Conservation (phyloP, 176 grass and related monocot species). For the Carex pumila region DNA sequence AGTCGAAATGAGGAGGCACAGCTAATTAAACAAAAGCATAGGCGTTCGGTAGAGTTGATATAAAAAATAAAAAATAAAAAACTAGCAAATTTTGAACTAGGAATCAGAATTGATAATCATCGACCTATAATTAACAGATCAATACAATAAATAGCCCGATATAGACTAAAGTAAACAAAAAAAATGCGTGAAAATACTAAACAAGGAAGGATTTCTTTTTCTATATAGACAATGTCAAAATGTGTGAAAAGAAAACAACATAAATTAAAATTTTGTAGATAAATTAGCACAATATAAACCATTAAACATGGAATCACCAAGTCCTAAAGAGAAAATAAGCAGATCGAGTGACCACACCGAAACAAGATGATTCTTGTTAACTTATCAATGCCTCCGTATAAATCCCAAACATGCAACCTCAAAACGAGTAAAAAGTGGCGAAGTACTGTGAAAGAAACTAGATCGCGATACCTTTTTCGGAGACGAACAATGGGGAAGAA, state of each 20-base stretch:
- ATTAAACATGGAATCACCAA: background rate
- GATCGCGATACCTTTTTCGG: slow-evolving; percentile 13
- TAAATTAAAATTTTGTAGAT: background rate
- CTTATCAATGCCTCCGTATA: background rate
- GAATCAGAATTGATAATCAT: background rate
- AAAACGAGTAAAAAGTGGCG: background rate
- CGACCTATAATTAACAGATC: background rate
- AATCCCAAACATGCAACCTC: background rate
- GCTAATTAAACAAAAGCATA: background rate
- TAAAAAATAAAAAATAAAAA: background rate
- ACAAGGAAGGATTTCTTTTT: background rate
- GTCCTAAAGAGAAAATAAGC: background rate
- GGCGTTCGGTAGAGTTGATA: background rate
- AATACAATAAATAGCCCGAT: background rate
- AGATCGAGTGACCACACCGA: slow-evolving; percentile 11
- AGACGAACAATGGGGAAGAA: slow-evolving; percentile 13
- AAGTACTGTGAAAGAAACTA: slow-evolving; percentile 1
- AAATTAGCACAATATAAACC: background rate
- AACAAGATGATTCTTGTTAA: background rate
- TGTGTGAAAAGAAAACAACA: background rate
- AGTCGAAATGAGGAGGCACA: background rate
- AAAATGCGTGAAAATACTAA: slow-evolving; percentile 1
- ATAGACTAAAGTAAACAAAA: background rate
- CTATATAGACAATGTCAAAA: background rate
- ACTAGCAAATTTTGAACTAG: background rate